These are phyloP conservation scores for Ramichloridium luteum DNA, from an alignment of 2,329 filamentous ascomycete genomes.

Conservation along the genomic window DNA sequence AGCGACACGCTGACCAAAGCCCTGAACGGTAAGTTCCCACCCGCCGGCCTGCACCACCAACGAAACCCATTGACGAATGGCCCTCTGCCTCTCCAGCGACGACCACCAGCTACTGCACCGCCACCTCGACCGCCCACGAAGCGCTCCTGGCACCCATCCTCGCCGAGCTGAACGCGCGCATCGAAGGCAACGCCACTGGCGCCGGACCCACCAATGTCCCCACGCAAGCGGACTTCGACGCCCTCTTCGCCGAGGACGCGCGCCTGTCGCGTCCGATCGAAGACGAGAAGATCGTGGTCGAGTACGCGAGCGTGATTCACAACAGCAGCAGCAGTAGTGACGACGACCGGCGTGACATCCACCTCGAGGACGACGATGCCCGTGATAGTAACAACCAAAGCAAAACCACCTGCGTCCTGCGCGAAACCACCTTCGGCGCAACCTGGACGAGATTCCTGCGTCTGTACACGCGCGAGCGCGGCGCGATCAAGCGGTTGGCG, in stretches of 20 bases:
- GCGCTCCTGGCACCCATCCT: slow-evolving; percentile 6
- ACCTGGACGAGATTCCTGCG: slow-evolving; percentile 11
- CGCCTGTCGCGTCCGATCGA: slow-evolving; percentile 12
- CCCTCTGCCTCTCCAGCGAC: too few species aligned
- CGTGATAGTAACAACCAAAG: slow-evolving; percentile 3
- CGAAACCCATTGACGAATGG: too few species aligned
- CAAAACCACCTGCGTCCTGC: slow-evolving; percentile 2
- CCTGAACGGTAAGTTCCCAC: too few species aligned
- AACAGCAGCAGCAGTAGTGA: slow-evolving; percentile 5
- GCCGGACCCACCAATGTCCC: slow-evolving; percentile 11
- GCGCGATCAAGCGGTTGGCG: slow-evolving; percentile 9
- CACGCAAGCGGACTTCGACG: slow-evolving; percentile 12
- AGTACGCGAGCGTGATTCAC: slow-evolving; percentile 3
- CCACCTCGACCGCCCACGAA: slow-evolving; percentile 2
- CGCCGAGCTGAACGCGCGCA: slow-evolving; percentile 11
- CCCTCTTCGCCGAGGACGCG: slow-evolving; percentile 5
- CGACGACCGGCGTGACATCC: slow-evolving; percentile 3
- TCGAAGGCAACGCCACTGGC: slow-evolving; percentile 12
- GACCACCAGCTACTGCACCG: slow-evolving; percentile 11
- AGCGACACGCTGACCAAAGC: too few species aligned
- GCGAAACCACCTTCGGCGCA: slow-evolving; percentile 10
- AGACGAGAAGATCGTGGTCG: slow-evolving; percentile 11
- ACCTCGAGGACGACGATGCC: slow-evolving; percentile 6
- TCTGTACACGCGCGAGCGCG: slow-evolving; percentile 7
- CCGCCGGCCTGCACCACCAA: too few species aligned